These are phyloP conservation scores for Tremellales sp. DNA, from an alignment of 1,284 basidiomycete species.

Conservation along the genomic window DNA sequence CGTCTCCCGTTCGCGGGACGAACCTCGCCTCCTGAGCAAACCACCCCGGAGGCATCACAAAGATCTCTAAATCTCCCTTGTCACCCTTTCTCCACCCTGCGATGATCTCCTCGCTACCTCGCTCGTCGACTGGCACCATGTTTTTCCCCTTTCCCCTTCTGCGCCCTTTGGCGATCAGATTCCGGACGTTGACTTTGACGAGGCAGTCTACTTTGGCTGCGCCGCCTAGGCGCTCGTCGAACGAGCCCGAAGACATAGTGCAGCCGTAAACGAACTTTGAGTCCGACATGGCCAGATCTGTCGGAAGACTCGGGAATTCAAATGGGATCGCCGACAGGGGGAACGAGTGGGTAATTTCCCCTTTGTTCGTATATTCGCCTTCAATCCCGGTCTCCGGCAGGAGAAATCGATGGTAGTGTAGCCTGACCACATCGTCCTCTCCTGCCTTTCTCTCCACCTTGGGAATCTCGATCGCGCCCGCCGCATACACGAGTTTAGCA, in stretches of 20 bases:
- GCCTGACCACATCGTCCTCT: constrained; percentile 48
- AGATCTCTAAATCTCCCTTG: constrained; percentile 44
- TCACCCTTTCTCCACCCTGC: constrained; percentile 17
- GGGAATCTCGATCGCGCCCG: constrained; percentile 50
- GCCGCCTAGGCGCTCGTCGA: constrained; percentile 51
- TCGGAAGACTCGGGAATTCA: constrained; percentile 51
- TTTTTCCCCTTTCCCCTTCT: constrained; percentile 26
- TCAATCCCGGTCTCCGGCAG: constrained; percentile 9
- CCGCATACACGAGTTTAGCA: constrained; percentile 52
- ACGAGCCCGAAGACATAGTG: constrained; percentile 46
- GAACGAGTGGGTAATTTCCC: constrained; percentile 46
- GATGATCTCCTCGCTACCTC: constrained; percentile 46
- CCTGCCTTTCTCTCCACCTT: constrained; percentile 29
- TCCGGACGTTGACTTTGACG: constrained; percentile 50
- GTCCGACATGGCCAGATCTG: constrained; percentile 41
- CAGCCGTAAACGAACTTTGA: constrained; percentile 51
- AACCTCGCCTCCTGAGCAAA: constrained; percentile 53
- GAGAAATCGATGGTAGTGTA: constrained; percentile 52
- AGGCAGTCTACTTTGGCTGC: constrained; percentile 54
- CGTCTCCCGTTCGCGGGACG: constrained; percentile 36
- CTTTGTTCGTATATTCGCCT: constrained; percentile 9
- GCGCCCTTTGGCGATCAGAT: constrained; percentile 39
- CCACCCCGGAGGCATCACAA: constrained; percentile 47
- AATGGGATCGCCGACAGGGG: constrained; percentile 52
- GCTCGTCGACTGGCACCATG: constrained; percentile 43